Base-by-base conservation (phyloP, 768 basidiomycete species). In the Termitomyces sp. region DNA sequence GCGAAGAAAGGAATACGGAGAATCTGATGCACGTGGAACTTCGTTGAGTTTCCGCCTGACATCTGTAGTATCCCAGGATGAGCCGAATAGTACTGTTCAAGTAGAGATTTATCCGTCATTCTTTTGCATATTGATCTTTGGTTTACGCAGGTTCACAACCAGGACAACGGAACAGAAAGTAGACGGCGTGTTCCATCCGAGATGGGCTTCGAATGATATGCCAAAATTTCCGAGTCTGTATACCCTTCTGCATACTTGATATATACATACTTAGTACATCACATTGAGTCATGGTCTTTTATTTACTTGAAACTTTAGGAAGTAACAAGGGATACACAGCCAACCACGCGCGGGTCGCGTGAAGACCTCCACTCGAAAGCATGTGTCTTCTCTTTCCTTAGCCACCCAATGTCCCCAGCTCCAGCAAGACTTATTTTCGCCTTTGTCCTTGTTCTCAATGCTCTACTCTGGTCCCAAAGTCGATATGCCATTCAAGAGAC, bases 401-500 rank as follows among this genome's bases (percentile, higher is more conserved):
- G 56, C 49, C 50, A 59, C 62, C 53, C 58, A 66, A 87, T 88
- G 86, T 73, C 81, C 59, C 70, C 70, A 52, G 70, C 71, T 51
- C 63, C 71, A 22, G 73, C 81, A 54, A 83, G 77, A 69, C 65
- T 81, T 15, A 60, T 83, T 20, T 81, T 92, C 62, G 71, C 81
- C 29, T 60, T 77, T 56, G 66, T 79, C 46, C 71, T 92, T 66
- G 65, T 79, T 58, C 44, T 86, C 48, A 85, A 86, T 61, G 79
- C 78, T 65, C 54, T 88, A 22, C 75, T 92, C 36, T 89, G 84
- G 86, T 86, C 88, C 16, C 79, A 77, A 63, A 78, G 78, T 69
- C 77, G 78, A 58, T 82, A 81, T 69, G 77, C 75, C 12, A 71
- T 42, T 56, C 67, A 39, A 64, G 62, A 39, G 50, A 33, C 65